Evolutionary conservation across 441 rosid species (phyloP).

Genomic region (Lepidium campestre): DNA sequence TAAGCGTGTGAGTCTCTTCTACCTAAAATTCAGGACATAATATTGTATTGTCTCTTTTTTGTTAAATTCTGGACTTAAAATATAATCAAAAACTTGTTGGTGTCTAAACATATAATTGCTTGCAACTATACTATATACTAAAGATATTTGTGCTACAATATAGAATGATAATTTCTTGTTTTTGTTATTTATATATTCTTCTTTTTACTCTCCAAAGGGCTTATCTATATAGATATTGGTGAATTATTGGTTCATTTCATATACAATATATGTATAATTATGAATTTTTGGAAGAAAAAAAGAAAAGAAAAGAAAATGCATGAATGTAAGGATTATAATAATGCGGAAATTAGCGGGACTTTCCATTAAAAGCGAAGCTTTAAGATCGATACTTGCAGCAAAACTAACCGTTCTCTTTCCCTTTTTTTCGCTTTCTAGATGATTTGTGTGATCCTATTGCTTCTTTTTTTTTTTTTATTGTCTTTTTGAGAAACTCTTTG

Average conservation of each 20-base stretch:
- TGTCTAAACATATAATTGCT: background rate
- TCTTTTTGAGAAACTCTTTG: background rate
- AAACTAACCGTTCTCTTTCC: slow-evolving; percentile 30
- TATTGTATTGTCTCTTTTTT: background rate
- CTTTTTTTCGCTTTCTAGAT: slow-evolving; percentile 22
- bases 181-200: background rate
- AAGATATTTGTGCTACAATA: background rate
- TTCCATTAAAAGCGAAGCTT: slow-evolving; percentile 66
- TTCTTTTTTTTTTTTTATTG: background rate
- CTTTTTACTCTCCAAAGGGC: background rate
- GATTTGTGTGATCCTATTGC: background rate
- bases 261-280: background rate
- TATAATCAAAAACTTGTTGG: background rate
- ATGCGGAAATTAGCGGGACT: slow-evolving; percentile 24
- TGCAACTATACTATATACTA: background rate
- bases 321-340: slow-evolving; percentile 12
- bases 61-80: background rate
- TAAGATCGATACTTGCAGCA: slow-evolving; percentile 44
- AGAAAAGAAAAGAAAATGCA: background rate
- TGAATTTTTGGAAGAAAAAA: background rate
- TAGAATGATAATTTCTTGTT: background rate
- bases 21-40: slow-evolving; percentile 19
- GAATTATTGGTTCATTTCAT: background rate
- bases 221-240: background rate
- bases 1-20: slow-evolving; percentile 29